Evolutionary conservation across 2,329 filamentous ascomycete species (phyloP).

Genomic region (Ophiobolus disseminans): DNA sequence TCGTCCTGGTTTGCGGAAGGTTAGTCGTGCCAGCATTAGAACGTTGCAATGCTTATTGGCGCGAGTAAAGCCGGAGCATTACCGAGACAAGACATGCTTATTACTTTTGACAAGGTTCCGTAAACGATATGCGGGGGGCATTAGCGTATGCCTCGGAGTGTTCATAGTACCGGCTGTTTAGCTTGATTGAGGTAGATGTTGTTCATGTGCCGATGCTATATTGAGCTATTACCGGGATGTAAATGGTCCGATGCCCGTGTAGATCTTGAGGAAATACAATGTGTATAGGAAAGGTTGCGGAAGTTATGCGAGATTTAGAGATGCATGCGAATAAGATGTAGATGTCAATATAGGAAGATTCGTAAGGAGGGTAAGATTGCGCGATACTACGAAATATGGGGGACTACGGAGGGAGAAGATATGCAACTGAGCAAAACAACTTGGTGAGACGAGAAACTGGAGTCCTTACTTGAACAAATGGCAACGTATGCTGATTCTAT

Average conservation of each 20-base stretch:
- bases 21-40: slow-evolving; percentile 10
- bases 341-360: no score
- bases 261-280: background rate
- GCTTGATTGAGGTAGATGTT: slow-evolving; percentile 14
- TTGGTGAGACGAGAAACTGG: no score
- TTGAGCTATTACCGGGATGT: slow-evolving; percentile 8
- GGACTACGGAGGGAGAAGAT: no score
- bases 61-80: slow-evolving; percentile 15
- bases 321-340: no score
- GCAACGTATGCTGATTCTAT: no score
- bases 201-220: slow-evolving; percentile 11
- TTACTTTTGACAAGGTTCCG: slow-evolving; percentile 14
- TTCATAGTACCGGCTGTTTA: slow-evolving; percentile 13
- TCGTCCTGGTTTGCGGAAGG: background rate
- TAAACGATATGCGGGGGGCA: slow-evolving; percentile 23
- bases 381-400: no score
- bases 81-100: slow-evolving; percentile 10
- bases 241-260: slow-evolving; percentile 14
- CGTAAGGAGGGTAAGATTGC: no score
- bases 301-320: no score
- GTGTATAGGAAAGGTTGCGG: background rate
- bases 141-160: slow-evolving; percentile 11
- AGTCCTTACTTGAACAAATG: no score
- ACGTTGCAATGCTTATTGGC: slow-evolving; percentile 7
- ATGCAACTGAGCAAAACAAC: no score